These are phyloP conservation scores for Syncephalastrum sp. DNA, from an alignment of 371 early-diverging fungal genomes.

Conservation along the genomic window DNA sequence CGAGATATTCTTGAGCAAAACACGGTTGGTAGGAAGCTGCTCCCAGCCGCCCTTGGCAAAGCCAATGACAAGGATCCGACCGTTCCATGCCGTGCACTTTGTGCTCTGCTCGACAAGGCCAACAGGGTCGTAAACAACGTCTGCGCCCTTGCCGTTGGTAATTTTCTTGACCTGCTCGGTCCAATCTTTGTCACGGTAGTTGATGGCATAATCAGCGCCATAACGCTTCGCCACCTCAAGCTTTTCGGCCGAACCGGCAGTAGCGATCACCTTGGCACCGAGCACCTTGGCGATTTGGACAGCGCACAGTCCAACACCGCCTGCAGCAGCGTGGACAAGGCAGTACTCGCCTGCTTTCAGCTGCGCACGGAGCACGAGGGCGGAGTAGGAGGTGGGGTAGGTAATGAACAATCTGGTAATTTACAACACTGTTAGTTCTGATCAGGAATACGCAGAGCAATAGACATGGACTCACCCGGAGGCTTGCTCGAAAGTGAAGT, in stretches of 20 bases:
- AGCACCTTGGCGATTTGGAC: slow-evolving; percentile 70
- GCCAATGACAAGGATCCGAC: slow-evolving; percentile 82
- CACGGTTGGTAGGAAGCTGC: slow-evolving; percentile 76
- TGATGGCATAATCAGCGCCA: slow-evolving; percentile 80
- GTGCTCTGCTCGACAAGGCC: slow-evolving; percentile 69
- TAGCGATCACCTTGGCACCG: slow-evolving; percentile 87
- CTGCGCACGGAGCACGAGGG: slow-evolving; percentile 69
- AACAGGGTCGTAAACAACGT: slow-evolving; percentile 81
- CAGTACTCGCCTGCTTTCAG: slow-evolving; percentile 66
- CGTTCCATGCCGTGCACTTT: slow-evolving; percentile 85
- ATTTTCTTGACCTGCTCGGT: slow-evolving; percentile 67
- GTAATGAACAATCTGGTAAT: slow-evolving; percentile 64
- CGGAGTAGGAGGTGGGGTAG: slow-evolving; percentile 82
- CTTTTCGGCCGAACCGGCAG: slow-evolving; percentile 77
- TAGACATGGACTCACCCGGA: slow-evolving; percentile 48
- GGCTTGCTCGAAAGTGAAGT: slow-evolving; percentile 76
- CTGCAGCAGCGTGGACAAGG: slow-evolving; percentile 83
- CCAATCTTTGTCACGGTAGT: slow-evolving; percentile 83
- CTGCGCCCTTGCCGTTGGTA: slow-evolving; percentile 69
- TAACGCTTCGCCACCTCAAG: slow-evolving; percentile 61
- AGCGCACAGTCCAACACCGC: slow-evolving; percentile 71
- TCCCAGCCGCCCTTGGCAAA: slow-evolving; percentile 86
- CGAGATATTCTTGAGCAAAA: slow-evolving; percentile 82
- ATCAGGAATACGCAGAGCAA: too few species aligned
- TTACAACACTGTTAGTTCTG: too few species aligned